Evolutionary conservation across 371 early-diverging fungal species (phyloP), one percentile per base, ranked within the genome.

Genomic region (Syncephalastrum monosporum): DNA sequence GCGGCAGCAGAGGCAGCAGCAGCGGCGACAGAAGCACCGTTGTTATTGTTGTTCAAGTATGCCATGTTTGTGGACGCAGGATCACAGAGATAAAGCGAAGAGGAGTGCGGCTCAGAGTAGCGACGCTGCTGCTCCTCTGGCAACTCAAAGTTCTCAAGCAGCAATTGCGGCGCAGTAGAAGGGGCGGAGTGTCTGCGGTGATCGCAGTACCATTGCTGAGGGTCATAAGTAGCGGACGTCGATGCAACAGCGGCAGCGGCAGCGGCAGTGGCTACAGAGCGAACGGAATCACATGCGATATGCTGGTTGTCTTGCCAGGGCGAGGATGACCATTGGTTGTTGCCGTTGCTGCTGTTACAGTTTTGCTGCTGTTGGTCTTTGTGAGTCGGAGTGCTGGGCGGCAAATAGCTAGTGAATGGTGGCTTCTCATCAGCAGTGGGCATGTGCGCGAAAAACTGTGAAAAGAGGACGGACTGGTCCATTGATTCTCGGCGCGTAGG

Each of bases 381-480:
- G 51, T 38, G 51, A 3, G 47, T 38, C 25, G 25, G 13, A 42
- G 46, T 42, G n/a, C 33, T 55, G 8, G 63, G 63, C 33, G 63
- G 63, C 24, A 62, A 29, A 33, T 62, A 62, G 49, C 53, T 62
- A 4, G 63, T 62, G 45, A 62, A 62, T 12, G 63, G 54, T 16
- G 63, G 50, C 16, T 63, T 63, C 17, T 48, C 50, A 7, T 48
- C 29, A 23, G 47, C 21, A 21, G 38, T 24, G 7, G 57, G 61
- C 12, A 63, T 57, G 27, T 66, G 63, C 10, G 72, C 64, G 60
- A 72, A 64, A 42, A 72, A 72, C 33, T 72, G 72, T 17, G 72
- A 72, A 47, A 69, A 72, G 14, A 72, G 29, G 23, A 66, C 62
- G 3, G 67, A 67, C 15, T 62, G 63, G 15, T 62, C 63, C 55